Percentiles rank a stretch among this genome's conserved stretches.
phyloP scores from a whole-genome alignment of 1,284 basidiomycete genomes.

The Ganoderma sinense region DNA sequence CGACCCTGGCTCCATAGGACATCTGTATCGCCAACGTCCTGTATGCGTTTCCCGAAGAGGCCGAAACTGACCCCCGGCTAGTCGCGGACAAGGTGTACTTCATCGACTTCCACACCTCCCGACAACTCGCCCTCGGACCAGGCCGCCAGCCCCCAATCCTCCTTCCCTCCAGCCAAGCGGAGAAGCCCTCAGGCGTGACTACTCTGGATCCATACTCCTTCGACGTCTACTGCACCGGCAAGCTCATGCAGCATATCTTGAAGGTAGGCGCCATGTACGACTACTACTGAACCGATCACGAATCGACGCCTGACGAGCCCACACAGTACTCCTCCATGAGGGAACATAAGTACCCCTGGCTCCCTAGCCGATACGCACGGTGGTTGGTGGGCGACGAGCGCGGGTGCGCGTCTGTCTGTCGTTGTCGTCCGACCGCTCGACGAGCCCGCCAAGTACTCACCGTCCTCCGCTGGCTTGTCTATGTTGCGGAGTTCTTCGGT shows the following conservation, averaged over 20 bases:
- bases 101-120: too few species aligned
- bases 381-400: too few species aligned
- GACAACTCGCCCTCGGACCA: background rate
- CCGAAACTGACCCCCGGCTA: too few species aligned
- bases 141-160: background rate
- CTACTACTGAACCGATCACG: background rate
- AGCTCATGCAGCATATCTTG: background rate
- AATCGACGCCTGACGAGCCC: background rate
- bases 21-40: background rate
- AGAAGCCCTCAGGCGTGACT: background rate
- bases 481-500: too few species aligned
- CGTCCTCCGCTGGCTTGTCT: too few species aligned
- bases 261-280: background rate
- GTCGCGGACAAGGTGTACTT: too few species aligned
- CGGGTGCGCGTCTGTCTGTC: too few species aligned
- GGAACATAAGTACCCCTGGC: too few species aligned
- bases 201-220: background rate
- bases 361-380: too few species aligned
- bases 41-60: background rate
- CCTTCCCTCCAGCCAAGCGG: background rate
- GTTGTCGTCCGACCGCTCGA: too few species aligned
- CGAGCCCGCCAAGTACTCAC: too few species aligned
- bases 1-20: background rate
- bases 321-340: too few species aligned
- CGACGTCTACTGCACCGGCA: background rate